phyloP scores from a whole-genome alignment of 2,329 filamentous ascomycete genomes.

The Pyrenochaeta sp. region DNA sequence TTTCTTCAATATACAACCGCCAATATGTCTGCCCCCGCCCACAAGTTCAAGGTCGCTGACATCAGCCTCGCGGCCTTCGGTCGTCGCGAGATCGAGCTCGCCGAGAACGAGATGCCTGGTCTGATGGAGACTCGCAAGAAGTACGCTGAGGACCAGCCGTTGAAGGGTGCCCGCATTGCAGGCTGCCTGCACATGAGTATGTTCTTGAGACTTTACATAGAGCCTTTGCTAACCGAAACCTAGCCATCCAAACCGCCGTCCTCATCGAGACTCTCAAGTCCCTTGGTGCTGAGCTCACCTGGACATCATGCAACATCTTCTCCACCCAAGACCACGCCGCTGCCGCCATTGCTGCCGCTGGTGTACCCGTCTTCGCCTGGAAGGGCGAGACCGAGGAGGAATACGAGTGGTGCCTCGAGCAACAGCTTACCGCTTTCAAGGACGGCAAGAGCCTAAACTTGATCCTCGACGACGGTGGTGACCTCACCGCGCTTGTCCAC shows the following conservation, averaged over 20 bases:
- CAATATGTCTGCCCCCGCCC: constrained; percentile 78
- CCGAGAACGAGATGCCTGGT: constrained; percentile 92
- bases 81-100: constrained; percentile 98
- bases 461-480: constrained; percentile 98
- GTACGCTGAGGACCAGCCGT: constrained; percentile 91
- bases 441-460: constrained; percentile 96
- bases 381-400: constrained; percentile 98
- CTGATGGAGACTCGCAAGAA: constrained; percentile 93
- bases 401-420: constrained; percentile 99
- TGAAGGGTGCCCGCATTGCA: constrained; percentile 93
- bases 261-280: constrained; percentile 96
- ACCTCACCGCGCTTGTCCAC: constrained; percentile 95
- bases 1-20: constrained; percentile 27
- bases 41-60: constrained; percentile 98
- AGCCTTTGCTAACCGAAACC: constrained; percentile 20
- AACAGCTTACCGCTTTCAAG: constrained; percentile 97
- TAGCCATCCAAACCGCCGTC: constrained; percentile 96
- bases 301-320: constrained; percentile 99
- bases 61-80: constrained; percentile 96
- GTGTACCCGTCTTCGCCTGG: constrained; percentile 87
- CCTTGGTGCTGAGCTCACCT: constrained; percentile 97
- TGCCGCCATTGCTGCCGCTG: constrained; percentile 92
- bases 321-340: constrained; percentile 98
- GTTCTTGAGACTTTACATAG: constrained; percentile 33
- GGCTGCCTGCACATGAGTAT: constrained; percentile 97